These are phyloP conservation scores for Chaetomium globosum DNA, from an alignment of 2,329 filamentous ascomycete genomes.

Conservation along the genomic window DNA sequence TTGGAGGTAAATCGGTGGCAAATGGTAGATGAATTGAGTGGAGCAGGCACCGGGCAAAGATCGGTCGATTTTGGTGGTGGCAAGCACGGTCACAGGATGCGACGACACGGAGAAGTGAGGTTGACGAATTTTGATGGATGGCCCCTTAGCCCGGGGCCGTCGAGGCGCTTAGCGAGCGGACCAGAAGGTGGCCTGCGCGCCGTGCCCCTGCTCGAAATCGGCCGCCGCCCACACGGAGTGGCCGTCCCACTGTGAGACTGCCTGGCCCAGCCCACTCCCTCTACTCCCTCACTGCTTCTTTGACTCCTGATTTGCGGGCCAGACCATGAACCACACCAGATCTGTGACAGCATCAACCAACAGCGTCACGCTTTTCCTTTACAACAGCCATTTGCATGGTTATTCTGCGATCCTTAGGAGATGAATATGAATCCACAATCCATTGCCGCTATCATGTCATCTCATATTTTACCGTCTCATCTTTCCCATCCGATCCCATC, in stretches of 20 bases:
- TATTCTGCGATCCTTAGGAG: neutral
- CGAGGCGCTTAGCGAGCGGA: slow-evolving; percentile 35
- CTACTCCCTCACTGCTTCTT: neutral
- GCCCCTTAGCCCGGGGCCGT: slow-evolving; percentile 29
- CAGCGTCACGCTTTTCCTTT: slow-evolving; percentile 3
- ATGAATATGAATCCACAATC: neutral
- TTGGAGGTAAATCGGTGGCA: slow-evolving; percentile 1
- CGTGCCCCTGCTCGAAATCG: slow-evolving; percentile 24
- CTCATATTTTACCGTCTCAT: neutral
- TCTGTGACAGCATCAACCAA: slow-evolving; percentile 13
- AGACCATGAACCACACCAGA: neutral
- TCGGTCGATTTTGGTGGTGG: slow-evolving; percentile 27
- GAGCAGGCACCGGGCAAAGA: slow-evolving; percentile 28
- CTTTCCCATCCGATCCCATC: neutral
- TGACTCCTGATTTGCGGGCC: slow-evolving; percentile 29
- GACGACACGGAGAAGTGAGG: slow-evolving; percentile 31
- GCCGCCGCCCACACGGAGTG: neutral
- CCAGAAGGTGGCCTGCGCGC: slow-evolving; percentile 33
- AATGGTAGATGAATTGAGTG: slow-evolving; percentile 2
- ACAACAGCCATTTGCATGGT: neutral
- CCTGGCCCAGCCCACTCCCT: neutral
- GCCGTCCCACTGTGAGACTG: neutral
- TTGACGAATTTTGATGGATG: slow-evolving; percentile 38
- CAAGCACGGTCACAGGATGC: slow-evolving; percentile 31
- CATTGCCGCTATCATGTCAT: neutral